Percentiles rank a stretch among this genome's conserved stretches.
Evolutionary conservation across 2,329 filamentous ascomycete genomes (phyloP).

Genomic region (Epichloe sp.): DNA sequence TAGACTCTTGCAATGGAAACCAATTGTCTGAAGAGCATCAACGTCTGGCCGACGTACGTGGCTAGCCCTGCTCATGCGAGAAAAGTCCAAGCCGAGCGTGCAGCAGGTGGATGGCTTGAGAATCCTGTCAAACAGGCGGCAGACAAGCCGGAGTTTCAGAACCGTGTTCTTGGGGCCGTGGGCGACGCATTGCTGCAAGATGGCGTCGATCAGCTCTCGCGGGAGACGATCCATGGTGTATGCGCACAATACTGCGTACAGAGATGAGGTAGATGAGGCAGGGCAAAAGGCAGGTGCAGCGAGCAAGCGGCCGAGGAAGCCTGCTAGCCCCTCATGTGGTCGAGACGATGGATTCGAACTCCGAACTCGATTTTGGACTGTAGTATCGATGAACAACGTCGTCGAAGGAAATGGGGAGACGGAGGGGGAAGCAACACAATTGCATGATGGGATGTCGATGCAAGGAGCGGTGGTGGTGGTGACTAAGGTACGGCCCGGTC

Average conservation of each 20-base stretch:
- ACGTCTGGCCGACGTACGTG: slow-evolving; percentile 19
- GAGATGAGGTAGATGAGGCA: too few relatives aligned
- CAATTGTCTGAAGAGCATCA: slow-evolving; percentile 32
- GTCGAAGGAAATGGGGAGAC: neutral
- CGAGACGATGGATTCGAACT: neutral
- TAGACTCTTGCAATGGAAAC: slow-evolving; percentile 33
- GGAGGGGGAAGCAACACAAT: too few relatives aligned
- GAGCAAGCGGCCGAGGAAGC: neutral
- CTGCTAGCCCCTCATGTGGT: neutral
- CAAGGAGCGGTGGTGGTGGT: too few relatives aligned
- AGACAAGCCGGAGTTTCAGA: slow-evolving; percentile 33
- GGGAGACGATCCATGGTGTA: slow-evolving; percentile 32
- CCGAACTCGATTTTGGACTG: neutral
- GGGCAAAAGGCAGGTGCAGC: neutral
- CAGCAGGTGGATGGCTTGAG: slow-evolving; percentile 32
- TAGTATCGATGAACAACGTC: neutral
- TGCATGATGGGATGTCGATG: too few relatives aligned
- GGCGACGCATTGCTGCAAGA: slow-evolving; percentile 30
- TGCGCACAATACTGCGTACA: neutral
- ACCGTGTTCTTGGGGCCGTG: slow-evolving; percentile 30
- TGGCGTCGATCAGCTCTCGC: slow-evolving; percentile 32
- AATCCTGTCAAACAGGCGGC: slow-evolving; percentile 32
- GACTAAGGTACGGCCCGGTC: neutral
- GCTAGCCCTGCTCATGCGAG: slow-evolving; percentile 28
- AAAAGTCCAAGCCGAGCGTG: slow-evolving; percentile 37